Evolutionary conservation across 805 yeast genomes (phyloP).

Genomic region (Metschnikowia lachancei): DNA sequence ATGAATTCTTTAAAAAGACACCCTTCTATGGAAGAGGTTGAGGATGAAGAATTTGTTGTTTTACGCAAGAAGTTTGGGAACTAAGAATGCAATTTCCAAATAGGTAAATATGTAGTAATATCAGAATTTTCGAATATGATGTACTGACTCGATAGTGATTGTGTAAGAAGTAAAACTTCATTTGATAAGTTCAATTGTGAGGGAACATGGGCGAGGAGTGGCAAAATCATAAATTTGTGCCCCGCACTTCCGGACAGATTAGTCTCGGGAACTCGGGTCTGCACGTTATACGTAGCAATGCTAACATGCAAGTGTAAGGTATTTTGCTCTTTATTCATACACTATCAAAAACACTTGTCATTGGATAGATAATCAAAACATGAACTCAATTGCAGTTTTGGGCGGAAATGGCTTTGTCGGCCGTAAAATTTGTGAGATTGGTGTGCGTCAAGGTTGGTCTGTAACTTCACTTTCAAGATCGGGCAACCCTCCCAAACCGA

Average conservation of each 20-base stretch:
- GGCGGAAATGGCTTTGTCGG: conserved; percentile 92
- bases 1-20: conserved; percentile 13
- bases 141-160: too few species aligned
- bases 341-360: neutral
- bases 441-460: conserved; percentile 55
- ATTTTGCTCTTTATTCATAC: neutral
- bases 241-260: too few species aligned
- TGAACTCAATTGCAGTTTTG: conserved; percentile 54
- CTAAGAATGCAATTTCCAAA: neutral
- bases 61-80: conserved; percentile 31
- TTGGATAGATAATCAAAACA: neutral
- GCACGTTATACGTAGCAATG: neutral
- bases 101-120: neutral
- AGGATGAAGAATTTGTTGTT: conserved; percentile 38
- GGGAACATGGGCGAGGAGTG: too few species aligned
- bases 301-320: neutral
- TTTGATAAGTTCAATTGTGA: too few species aligned
- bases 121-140: too few species aligned
- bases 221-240: too few species aligned
- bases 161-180: too few species aligned
- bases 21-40: conserved; percentile 29
- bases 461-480: conserved; percentile 71
- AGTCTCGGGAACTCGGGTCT: neutral
- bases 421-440: conserved; percentile 62
- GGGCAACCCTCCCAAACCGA: conserved; percentile 48